These are phyloP conservation scores for Talaromyces proteolyticus DNA, from an alignment of 495 filamentous ascomycete genomes.

Conservation along the genomic window DNA sequence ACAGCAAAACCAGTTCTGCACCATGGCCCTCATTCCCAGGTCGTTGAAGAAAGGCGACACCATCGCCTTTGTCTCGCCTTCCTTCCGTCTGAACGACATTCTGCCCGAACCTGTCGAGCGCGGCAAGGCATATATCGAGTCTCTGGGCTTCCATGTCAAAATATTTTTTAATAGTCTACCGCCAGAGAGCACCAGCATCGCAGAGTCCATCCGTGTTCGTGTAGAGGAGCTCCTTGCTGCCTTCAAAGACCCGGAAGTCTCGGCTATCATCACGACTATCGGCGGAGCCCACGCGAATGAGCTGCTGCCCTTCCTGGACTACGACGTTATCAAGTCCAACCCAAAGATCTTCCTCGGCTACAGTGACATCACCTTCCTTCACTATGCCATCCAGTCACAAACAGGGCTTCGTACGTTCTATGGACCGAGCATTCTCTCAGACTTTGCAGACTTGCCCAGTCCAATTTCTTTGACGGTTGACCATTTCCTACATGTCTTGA, in stretches of 20 bases:
- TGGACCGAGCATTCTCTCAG: slow-evolving; percentile 17
- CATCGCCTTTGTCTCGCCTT: slow-evolving; percentile 23
- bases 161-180: slow-evolving; percentile 13
- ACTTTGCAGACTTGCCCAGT: background rate
- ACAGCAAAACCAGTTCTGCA: too few relatives aligned
- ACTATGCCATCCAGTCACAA: slow-evolving; percentile 22
- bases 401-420: slow-evolving; percentile 29
- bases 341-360: slow-evolving; percentile 29
- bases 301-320: slow-evolving; percentile 21
- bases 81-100: slow-evolving; percentile 15
- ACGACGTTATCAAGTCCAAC: slow-evolving; percentile 15
- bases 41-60: slow-evolving; percentile 5
- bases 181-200: background rate
- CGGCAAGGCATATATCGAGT: slow-evolving; percentile 11
- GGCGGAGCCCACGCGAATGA: slow-evolving; percentile 22
- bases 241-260: slow-evolving; percentile 6
- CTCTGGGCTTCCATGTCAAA: slow-evolving; percentile 12
- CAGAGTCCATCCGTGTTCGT: background rate
- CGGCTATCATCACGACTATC: slow-evolving; percentile 21
- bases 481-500: background rate
- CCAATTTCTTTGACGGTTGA: background rate
- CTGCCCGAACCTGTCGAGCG: slow-evolving; percentile 12
- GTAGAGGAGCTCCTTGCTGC: background rate
- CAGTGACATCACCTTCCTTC: slow-evolving; percentile 27
- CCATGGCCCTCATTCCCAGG: background rate